A percentile compares a stretch with the other conserved stretches of the same genome.
Conservation (phyloP, 1,284 basidiomycete species). For the Naganishia liquefaciens region DNA sequence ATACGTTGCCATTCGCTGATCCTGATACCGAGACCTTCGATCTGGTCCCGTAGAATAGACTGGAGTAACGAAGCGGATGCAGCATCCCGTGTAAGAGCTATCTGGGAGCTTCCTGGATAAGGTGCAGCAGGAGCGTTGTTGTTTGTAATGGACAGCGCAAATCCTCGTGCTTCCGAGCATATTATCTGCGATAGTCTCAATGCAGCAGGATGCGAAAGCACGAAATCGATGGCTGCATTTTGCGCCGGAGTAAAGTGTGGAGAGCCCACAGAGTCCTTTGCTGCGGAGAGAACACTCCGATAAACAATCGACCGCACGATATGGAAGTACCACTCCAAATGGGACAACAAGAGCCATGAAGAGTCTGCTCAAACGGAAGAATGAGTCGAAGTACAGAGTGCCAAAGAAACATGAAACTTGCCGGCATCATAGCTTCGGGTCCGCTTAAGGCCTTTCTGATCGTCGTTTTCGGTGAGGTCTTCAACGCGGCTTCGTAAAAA, state of each 20-base stretch:
- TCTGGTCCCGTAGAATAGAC: conserved; percentile 9
- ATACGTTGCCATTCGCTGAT: conserved; percentile 9
- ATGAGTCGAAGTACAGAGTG: background rate
- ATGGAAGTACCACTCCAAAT: conserved; percentile 31
- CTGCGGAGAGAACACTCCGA: background rate
- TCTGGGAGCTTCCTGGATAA: conserved; percentile 18
- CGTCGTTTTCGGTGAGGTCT: background rate
- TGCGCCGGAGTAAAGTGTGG: background rate
- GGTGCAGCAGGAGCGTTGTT: conserved; percentile 12
- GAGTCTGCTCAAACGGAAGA: background rate
- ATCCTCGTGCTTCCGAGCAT: conserved; percentile 16
- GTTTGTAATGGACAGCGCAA: conserved; percentile 11
- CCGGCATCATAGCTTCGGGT: conserved; percentile 10
- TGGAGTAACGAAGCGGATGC: conserved; percentile 14
- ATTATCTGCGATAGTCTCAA: conserved; percentile 6
- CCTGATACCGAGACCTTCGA: conserved; percentile 10
- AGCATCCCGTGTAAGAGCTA: conserved; percentile 4
- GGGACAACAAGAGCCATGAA: conserved; percentile 26
- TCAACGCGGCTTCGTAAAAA: conserved; percentile 3
- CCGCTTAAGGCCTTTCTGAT: background rate
- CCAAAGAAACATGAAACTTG: background rate
- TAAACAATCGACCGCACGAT: conserved; percentile 8
- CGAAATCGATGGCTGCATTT: conserved; percentile 8
- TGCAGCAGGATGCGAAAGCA: conserved; percentile 13
- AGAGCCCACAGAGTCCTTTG: background rate